These are phyloP conservation scores for Podaxis pistillaris DNA, from an alignment of 768 basidiomycete species.

Conservation along the genomic window DNA sequence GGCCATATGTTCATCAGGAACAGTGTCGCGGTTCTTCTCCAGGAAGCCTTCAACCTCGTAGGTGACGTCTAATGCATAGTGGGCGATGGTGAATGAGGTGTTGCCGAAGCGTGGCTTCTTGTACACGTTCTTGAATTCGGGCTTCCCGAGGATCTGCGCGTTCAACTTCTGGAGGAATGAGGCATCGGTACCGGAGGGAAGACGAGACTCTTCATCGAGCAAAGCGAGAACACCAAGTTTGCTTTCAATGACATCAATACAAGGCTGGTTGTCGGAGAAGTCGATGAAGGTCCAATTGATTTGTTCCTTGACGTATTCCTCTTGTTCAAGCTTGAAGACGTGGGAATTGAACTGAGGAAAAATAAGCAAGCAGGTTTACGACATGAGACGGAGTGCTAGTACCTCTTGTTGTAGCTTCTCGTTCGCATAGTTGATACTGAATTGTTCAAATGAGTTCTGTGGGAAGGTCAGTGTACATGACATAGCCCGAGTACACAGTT, in stretches of 20 bases:
- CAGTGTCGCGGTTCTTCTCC: conserved; percentile 98
- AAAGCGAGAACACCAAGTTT: conserved; percentile 93
- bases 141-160: conserved; percentile 73
- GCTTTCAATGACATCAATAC: conserved; percentile 98
- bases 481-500: background rate
- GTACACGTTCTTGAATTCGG: conserved; percentile 84
- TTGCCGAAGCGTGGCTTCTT: conserved; percentile 99
- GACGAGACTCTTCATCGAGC: conserved; percentile 95
- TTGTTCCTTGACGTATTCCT: conserved; percentile 97
- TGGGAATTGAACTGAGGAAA: conserved; percentile 89
- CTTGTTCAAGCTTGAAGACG: conserved; percentile 98
- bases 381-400: conserved; percentile 17
- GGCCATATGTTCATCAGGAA: conserved; percentile 96
- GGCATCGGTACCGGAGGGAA: conserved; percentile 88
- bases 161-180: conserved; percentile 94
- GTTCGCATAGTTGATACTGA: conserved; percentile 99
- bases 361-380: conserved; percentile 13
- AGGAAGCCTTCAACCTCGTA: conserved; percentile 98
- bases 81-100: conserved; percentile 95
- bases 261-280: conserved; percentile 98
- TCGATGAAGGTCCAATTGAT: conserved; percentile 99
- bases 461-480: conserved; percentile 7
- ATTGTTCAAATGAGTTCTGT: conserved; percentile 93
- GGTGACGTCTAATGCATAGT: conserved; percentile 97
- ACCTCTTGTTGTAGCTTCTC: conserved; percentile 98